These are phyloP conservation scores for Deuterostichococcus epilithicus DNA, from an alignment of 139 green algal species.

Conservation along the genomic window DNA sequence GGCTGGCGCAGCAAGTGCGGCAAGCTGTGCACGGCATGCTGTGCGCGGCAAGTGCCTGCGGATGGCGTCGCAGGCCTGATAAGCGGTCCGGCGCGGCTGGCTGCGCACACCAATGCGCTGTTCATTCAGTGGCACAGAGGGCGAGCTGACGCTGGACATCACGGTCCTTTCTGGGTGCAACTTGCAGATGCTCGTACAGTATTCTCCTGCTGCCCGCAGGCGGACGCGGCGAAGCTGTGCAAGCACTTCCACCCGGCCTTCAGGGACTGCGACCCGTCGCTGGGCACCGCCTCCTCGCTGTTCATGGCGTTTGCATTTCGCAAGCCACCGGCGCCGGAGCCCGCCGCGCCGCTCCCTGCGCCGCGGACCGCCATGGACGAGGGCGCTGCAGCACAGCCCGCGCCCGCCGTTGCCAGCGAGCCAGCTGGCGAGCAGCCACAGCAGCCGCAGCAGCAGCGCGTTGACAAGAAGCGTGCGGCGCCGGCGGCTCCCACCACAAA, in stretches of 20 bases:
- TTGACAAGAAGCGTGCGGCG: conserved; percentile 2
- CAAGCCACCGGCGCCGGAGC: neutral
- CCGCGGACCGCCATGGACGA: no score
- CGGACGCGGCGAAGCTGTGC: conserved; percentile 43
- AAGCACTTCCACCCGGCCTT: conserved; percentile 77
- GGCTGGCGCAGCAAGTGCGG: neutral
- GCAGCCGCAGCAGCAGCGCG: neutral
- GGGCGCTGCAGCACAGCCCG: no score
- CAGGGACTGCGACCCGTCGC: conserved; percentile 19
- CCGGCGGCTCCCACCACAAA: neutral
- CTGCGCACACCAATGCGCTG: neutral
- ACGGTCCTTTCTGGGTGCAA: neutral
- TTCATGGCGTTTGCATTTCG: conserved; percentile 41
- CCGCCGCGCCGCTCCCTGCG: neutral
- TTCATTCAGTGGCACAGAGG: neutral
- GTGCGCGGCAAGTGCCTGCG: neutral
- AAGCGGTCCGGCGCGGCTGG: neutral
- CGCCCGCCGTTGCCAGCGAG: neutral
- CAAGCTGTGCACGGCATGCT: neutral
- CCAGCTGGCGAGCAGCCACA: neutral
- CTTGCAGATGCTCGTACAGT: neutral
- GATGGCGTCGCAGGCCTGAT: neutral
- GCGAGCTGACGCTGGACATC: neutral
- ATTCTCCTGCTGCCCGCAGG: conserved; percentile 15
- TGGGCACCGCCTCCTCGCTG: conserved; percentile 26